Conservation (phyloP, 176 grass and related monocot genomes). For the Melocanna baccifera region DNA sequence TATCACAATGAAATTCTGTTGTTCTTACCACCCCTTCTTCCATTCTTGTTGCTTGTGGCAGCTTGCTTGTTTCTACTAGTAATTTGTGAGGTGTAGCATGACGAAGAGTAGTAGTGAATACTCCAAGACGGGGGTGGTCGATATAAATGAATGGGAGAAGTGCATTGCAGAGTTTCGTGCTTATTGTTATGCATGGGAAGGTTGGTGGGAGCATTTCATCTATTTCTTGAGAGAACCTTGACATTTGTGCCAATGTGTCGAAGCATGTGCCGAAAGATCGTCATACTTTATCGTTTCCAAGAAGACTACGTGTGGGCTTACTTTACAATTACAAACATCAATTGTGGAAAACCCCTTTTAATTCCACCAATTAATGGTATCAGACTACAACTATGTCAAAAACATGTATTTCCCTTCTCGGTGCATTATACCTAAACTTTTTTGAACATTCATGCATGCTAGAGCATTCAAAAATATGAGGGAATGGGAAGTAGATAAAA, state of each 20-base stretch:
- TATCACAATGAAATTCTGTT: background rate
- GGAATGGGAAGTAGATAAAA: background rate
- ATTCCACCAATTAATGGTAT: too few relatives aligned
- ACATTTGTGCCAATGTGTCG: background rate
- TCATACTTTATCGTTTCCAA: background rate
- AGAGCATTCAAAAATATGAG: background rate
- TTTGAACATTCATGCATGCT: background rate
- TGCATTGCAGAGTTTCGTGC: background rate
- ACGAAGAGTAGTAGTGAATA: background rate
- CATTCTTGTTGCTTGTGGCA: background rate
- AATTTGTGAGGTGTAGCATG: background rate
- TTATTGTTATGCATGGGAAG: background rate
- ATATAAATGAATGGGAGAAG: background rate
- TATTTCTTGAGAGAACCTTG: background rate
- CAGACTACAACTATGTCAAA: background rate
- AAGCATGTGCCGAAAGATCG: background rate
- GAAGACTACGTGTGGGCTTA: background rate
- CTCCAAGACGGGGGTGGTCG: too few relatives aligned
- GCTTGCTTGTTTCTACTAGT: background rate
- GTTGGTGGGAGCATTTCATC: background rate
- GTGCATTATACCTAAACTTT: background rate
- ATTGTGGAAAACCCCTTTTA: background rate
- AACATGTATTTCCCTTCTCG: background rate
- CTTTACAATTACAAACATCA: background rate
- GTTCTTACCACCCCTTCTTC: background rate